Evolutionary conservation across 176 grass and related monocot species (phyloP), one percentile per base, ranked within the genome.

Genomic region (Cenchrus purpureus): DNA sequence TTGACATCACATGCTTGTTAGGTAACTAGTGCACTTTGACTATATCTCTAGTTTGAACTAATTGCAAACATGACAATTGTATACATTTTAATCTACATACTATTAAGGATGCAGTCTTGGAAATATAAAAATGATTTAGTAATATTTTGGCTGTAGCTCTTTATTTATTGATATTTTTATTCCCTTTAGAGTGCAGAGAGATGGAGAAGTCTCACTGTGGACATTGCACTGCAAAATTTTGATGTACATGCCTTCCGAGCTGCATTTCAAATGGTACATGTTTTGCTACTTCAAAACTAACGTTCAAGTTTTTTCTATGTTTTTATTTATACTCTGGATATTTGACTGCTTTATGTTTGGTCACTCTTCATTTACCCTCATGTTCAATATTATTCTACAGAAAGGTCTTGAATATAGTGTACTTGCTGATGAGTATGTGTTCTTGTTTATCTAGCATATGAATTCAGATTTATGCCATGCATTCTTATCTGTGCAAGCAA

Each of bases 181-280:
- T 81, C 55, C 9, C 86, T 73, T 82, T 87, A 99, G 97, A 98
- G 97, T 78, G 93, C 97, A 82, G 97, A 99, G 66, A 89, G 91
- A 84, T 99, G 97, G 93, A 85, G 91, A 92, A 89, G 60, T 79
- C 93, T 99, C 68, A 99, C 89, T 46, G 77, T 84, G 89, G 91
- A 94, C 32, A 88, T 93, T 55, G 90, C 88, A 19, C 19, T 82
- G 79, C 88, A 99, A 82, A 98, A 92, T 89, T 99, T 99, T 92
- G 86, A 99, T 68, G 65, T 94, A 60, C 97, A 99, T 86, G 86
- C 91, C 86, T 94, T 94, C 82, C 93, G 93, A 65, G 93, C 93
- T 67, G 93, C 96, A 53, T 95, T 99, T 88, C 93, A 96, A 89
- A 82, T 96, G 89, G 93, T 92, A 91, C 68, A 75, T 73, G 68